A percentile compares a stretch with the other conserved stretches of the same genome.
These are phyloP conservation scores for Backusella tuberculispora DNA, from an alignment of 192 early-diverging fungal species.

Conservation along the genomic window DNA sequence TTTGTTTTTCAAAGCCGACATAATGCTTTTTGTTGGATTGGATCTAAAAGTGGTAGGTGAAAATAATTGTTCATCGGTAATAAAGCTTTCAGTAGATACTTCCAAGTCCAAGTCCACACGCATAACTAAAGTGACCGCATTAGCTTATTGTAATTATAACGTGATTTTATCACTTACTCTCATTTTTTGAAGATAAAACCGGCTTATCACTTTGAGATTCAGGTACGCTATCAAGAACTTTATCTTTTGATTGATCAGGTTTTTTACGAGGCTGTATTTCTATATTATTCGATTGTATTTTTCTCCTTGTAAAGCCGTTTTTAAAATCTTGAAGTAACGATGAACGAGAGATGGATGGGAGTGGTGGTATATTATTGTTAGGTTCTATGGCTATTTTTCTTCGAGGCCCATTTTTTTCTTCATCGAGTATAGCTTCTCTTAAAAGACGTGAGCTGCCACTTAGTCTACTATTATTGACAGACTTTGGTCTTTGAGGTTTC, in stretches of 20 bases:
- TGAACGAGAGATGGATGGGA: constrained; percentile 14
- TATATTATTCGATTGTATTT: not conserved
- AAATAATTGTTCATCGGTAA: constrained; percentile 13
- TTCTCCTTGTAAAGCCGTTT: not conserved
- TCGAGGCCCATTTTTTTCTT: not conserved
- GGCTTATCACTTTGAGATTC: not conserved
- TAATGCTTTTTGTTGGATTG: not conserved
- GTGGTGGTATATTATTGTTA: not conserved
- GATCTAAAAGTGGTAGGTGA: not conserved
- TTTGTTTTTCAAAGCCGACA: not conserved
- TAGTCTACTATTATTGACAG: not conserved
- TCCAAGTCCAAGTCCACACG: not conserved
- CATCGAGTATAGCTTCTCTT: constrained; percentile 15
- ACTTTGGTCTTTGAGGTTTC: not conserved
- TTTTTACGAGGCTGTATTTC: not conserved
- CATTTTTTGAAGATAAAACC: not conserved
- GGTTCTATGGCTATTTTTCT: not conserved
- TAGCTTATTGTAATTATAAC: not conserved
- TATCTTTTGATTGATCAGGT: not conserved
- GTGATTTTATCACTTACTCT: not conserved
- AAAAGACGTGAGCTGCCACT: not conserved
- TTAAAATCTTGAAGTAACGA: constrained; percentile 15
- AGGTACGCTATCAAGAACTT: constrained; percentile 2
- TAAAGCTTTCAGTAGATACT: constrained; percentile 19
- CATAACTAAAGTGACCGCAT: not conserved